Percentiles rank a stretch among this genome's conserved stretches.
Conservation (phyloP, 306 rosid genomes). For the Coriaria nepalensis region DNA sequence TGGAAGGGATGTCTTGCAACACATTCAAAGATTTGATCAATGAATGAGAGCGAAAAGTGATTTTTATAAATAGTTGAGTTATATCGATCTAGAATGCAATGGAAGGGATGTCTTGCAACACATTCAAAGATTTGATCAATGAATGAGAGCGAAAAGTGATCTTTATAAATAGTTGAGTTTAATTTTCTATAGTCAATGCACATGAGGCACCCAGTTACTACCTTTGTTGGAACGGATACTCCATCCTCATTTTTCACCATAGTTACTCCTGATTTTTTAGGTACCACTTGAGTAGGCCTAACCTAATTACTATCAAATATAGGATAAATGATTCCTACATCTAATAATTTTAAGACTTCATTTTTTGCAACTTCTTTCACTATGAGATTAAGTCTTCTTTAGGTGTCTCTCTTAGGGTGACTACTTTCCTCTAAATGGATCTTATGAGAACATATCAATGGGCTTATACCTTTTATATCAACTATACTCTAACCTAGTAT, state of each 20-base stretch:
- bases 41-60: background rate
- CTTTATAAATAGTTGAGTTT: background rate
- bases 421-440: background rate
- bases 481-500: background rate
- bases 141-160: background rate
- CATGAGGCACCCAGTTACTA: background rate
- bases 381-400: background rate
- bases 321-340: background rate
- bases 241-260: background rate
- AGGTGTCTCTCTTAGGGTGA: background rate
- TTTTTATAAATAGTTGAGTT: background rate
- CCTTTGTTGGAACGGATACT: background rate
- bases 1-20: background rate
- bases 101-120: background rate
- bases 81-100: too few relatives aligned
- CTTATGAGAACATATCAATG: background rate
- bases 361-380: background rate
- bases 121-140: background rate
- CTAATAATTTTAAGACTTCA: background rate
- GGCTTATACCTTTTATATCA: background rate
- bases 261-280: background rate
- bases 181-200: slow-evolving; percentile 1
- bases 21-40: background rate
- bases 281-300: background rate
- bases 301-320: background rate